These are phyloP conservation scores for Podospora sp. DNA, from an alignment of 495 filamentous ascomycete species.

Conservation along the genomic window DNA sequence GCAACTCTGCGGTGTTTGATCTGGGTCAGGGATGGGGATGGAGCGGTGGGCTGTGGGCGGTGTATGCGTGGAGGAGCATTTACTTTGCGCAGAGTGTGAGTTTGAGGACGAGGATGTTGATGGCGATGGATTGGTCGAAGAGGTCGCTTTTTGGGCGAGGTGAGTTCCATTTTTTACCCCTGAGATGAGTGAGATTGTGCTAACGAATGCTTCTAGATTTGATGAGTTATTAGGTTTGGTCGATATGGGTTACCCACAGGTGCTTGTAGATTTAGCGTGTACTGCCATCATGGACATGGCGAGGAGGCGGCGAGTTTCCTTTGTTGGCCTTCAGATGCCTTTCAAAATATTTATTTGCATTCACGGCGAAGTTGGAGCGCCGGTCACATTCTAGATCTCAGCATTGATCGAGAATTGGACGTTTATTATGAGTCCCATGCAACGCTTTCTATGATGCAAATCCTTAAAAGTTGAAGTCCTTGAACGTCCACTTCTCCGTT, in stretches of 20 bases:
- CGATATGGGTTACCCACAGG: background rate
- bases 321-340: background rate
- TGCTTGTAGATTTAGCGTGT: background rate
- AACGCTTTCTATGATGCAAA: background rate
- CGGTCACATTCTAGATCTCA: background rate
- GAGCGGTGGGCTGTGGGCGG: slow-evolving; percentile 83
- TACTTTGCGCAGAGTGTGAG: slow-evolving; percentile 99
- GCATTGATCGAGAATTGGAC: background rate
- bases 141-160: slow-evolving; percentile 93
- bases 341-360: background rate
- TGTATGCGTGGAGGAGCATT: slow-evolving; percentile 95
- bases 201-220: slow-evolving; percentile 55
- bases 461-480: slow-evolving; percentile 66
- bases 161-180: slow-evolving; percentile 52
- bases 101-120: slow-evolving; percentile 79
- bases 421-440: background rate
- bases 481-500: slow-evolving; percentile 96
- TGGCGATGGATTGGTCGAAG: slow-evolving; percentile 99
- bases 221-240: slow-evolving; percentile 24
- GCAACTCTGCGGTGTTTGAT: slow-evolving; percentile 95
- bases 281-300: background rate
- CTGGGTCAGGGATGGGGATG: slow-evolving; percentile 71
- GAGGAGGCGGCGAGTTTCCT: background rate
- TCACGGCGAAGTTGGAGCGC: background rate
- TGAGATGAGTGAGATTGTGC: slow-evolving; percentile 15